Percentiles rank a stretch among this genome's conserved stretches.
These are phyloP conservation scores for Acanthamoeba culbertsoni DNA, from an alignment of 208 protist species.

Conservation along the genomic window DNA sequence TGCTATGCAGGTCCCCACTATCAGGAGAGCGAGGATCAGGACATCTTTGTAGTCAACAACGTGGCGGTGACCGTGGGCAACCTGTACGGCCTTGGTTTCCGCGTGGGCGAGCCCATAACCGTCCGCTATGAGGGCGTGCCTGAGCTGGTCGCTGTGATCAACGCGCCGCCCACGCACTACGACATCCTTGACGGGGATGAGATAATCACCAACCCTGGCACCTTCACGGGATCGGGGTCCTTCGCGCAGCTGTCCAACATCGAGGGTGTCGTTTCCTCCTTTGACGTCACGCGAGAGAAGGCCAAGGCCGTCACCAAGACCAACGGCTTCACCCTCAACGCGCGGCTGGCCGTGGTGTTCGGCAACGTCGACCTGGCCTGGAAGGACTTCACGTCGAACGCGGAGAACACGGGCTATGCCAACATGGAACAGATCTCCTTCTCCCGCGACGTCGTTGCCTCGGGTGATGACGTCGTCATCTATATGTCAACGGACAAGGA, in stretches of 20 bases:
- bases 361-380: too few relatives aligned
- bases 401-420: too few relatives aligned
- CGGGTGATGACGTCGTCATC: too few relatives aligned
- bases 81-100: not conserved
- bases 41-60: not conserved
- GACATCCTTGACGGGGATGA: not conserved
- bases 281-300: not conserved
- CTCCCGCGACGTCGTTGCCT: too few relatives aligned
- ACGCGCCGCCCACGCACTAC: conserved; percentile 16
- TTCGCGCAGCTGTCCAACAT: conserved; percentile 4
- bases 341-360: too few relatives aligned
- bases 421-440: too few relatives aligned
- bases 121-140: not conserved
- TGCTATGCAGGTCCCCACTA: not conserved
- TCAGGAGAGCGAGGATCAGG: not conserved
- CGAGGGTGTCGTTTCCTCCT: not conserved
- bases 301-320: not conserved
- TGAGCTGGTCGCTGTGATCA: not conserved
- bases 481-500: too few relatives aligned
- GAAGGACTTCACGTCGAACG: too few relatives aligned
- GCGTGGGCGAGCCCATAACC: not conserved
- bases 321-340: too few relatives aligned
- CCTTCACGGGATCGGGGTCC: not conserved
- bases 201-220: not conserved
- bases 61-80: not conserved